Evolutionary conservation across 1,284 basidiomycete species (phyloP).

Genomic region (Melampsora americana): DNA sequence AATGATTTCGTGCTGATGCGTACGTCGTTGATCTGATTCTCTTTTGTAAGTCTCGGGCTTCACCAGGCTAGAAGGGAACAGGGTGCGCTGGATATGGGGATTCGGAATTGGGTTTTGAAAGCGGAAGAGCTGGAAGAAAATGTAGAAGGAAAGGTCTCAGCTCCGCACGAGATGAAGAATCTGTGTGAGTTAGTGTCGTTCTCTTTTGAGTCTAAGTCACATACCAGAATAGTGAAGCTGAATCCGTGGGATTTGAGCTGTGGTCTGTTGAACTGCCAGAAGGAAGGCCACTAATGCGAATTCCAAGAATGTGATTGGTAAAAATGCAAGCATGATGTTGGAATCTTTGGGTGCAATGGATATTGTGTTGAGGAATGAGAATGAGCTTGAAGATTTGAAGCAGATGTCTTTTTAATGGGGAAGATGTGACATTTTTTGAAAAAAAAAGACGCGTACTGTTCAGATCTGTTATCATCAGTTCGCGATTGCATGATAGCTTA

Average conservation of each 20-base stretch:
- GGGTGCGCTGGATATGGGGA: background rate
- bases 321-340: background rate
- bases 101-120: background rate
- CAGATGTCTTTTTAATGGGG: too few relatives aligned
- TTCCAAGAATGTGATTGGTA: background rate
- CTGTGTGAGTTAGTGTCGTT: too few relatives aligned
- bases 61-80: background rate
- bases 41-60: background rate
- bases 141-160: background rate
- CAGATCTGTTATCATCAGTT: too few relatives aligned
- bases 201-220: background rate
- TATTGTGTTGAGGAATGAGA: too few relatives aligned
- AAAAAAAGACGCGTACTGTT: too few relatives aligned
- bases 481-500: too few relatives aligned
- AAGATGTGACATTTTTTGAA: too few relatives aligned
- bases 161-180: too few relatives aligned
- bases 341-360: background rate
- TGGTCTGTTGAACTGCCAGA: background rate
- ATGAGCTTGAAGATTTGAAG: too few relatives aligned
- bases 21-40: background rate
- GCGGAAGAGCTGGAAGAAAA: background rate
- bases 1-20: background rate
- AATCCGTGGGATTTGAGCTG: background rate
- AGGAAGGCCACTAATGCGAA: background rate
- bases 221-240: constrained; percentile 1